A percentile compares a stretch with the other conserved stretches of the same genome.
Evolutionary conservation across 371 early-diverging fungal species (phyloP).

Genomic region (Lichtheimia ramosa): DNA sequence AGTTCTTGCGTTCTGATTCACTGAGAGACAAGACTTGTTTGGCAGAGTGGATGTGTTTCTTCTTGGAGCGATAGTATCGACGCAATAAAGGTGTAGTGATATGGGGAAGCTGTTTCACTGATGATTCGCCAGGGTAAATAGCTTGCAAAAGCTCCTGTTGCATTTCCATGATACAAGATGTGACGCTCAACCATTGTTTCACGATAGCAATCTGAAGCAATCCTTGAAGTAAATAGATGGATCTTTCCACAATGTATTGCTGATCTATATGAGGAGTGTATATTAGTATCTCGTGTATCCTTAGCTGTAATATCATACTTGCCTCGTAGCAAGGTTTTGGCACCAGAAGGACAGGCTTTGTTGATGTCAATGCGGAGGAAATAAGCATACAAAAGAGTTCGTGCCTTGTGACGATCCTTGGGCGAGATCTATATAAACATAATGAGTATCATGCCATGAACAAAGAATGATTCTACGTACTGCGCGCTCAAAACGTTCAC

Average conservation of each 20-base stretch:
- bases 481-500: conserved; percentile 54
- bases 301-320: background rate
- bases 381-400: conserved; percentile 84
- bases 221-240: conserved; percentile 77
- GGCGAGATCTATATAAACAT: conserved; percentile 19
- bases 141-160: conserved; percentile 85
- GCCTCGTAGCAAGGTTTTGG: conserved; percentile 13
- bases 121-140: conserved; percentile 67
- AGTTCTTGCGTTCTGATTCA: conserved; percentile 60
- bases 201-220: conserved; percentile 86
- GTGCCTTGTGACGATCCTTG: conserved; percentile 70
- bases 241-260: conserved; percentile 68
- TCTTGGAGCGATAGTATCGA: conserved; percentile 27
- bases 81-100: conserved; percentile 50
- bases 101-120: conserved; percentile 85
- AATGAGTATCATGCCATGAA: background rate
- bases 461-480: background rate
- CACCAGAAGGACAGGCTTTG: conserved; percentile 11
- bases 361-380: conserved; percentile 69
- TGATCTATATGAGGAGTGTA: conserved; percentile 49
- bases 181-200: conserved; percentile 75
- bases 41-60: conserved; percentile 43
- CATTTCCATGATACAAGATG: conserved; percentile 68
- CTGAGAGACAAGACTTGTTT: conserved; percentile 68
- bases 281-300: background rate